Evolutionary conservation across 176 grass and related monocot species (phyloP), one percentile per base, ranked within the genome.

Genomic region (Oryza punctata): DNA sequence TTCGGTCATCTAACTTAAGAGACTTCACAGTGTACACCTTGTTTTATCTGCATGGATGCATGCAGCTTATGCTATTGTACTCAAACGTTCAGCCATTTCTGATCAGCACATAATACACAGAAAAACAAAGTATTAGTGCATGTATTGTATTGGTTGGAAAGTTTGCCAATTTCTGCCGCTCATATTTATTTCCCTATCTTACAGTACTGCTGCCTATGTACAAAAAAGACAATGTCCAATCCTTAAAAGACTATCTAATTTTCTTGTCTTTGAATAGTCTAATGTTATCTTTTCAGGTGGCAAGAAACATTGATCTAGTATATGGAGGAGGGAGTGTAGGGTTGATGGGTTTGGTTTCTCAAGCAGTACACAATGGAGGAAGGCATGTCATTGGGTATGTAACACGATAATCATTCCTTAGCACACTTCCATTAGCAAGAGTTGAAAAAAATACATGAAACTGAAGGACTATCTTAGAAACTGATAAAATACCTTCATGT

Each of bases 361-460:
- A 89, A 80, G 87, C 87, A 68, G 87, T 89, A 45, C 28, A 89
- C 76, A 73, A 37, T 80, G 87, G 87, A 74, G 87, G 87, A 61
- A 80, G 87, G 35, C 87, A 89, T 84, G 87, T 89, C 47, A 74
- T 89, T 63, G 87, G 87, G 87, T 89, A 84, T 75, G 69, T 75
- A 54, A 65, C 33, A 75, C 43, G 40, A 43, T 64, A 27, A n/a
- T 12, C 26, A 67, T 59, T 75, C 7, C 30, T 74, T 66, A 59
- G 70, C 75, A 68, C 71, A 30, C 67, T 75, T 75, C 12, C 41
- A 79, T 68, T 27, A 50, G 19, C 18, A 44, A 37, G 41, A 28
- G 13, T 47, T 52, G 26, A 38, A 38, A 19, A 43, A 4, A 75
- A 37, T 75, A 72, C 29, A 72, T n/a, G 21, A 38, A 68, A 18